Base-by-base conservation (phyloP, 2,329 filamentous ascomycete species). In the Trichothecium roseum region DNA sequence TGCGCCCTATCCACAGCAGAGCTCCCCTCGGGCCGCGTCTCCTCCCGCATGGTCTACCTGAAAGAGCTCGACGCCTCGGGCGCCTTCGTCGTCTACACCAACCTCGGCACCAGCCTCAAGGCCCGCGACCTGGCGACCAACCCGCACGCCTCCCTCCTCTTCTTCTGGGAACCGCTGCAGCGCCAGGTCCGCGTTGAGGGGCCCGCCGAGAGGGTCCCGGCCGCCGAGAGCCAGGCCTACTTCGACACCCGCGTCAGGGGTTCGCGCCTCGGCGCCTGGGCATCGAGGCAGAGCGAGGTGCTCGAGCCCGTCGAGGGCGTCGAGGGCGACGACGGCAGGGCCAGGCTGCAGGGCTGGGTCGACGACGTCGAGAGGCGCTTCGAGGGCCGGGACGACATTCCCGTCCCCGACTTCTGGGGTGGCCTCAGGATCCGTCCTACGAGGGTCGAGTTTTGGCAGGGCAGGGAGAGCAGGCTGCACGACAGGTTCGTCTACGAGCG, bases 391-490 rank as follows among this genome's bases (percentile, higher is more conserved):
- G 83, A 94, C 18, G 62, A 83, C 38, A 94, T 98, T 45, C 88
- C 88, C 2, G 78, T 95, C 34, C 91, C 91, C 4, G 80, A 84
- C 8, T 95, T 94, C 56, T 98, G 91, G 91, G 91, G 91, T 20
- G 91, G 91, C 0, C 55, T 95, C 55, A 77, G 89, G 47, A 73
- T 98, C 40, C 70, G 88, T 43, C 89, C 91, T 1, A 82, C 87
- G 52, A 74, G 77, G 48, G 72, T 98, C 33, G 91, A 98, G 69
- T 98, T 98, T 56, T 98, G 91, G 78, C 88, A 95, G 67, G 91
- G 91, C 3, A 74, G 91, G 49, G 74, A 85, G 53, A 94, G 81
- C 61, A 72, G 91, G 40, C 62, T 98, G 57, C 91, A 98, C 62
- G 91, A 98, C 67, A 81, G 91, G 17, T 96, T 98, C 56, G 72